Percentiles rank a stretch among this genome's conserved stretches.
Conservation (phyloP, 495 filamentous ascomycete species). For the Penicillium argentinense region DNA sequence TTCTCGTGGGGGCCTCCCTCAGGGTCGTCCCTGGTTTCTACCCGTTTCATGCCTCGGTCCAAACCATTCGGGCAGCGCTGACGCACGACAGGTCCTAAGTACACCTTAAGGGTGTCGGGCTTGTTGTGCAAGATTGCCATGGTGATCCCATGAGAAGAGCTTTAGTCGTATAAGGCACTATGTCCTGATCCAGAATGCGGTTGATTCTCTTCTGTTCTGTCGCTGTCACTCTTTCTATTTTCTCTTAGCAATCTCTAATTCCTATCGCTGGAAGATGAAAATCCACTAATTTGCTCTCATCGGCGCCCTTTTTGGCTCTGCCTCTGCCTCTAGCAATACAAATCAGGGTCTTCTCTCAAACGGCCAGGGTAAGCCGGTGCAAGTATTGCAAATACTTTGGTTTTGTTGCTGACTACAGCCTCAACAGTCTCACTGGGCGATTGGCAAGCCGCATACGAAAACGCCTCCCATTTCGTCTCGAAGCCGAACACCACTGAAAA, state of each 20-base stretch:
- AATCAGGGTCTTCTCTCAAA: background rate
- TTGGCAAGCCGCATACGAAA: constrained; percentile 73
- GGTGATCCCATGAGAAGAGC: too few species aligned
- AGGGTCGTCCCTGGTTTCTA: background rate
- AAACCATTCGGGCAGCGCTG: too few species aligned
- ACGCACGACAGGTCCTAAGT: too few species aligned
- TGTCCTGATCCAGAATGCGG: background rate
- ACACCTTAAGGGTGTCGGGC: too few species aligned
- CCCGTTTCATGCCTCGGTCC: background rate
- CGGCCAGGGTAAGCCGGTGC: background rate
- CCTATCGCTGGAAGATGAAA: background rate
- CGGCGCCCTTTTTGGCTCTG: background rate
- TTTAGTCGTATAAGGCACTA: too few species aligned
- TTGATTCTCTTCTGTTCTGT: background rate
- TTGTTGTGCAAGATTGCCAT: too few species aligned
- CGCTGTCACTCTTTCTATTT: background rate
- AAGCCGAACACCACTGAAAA: constrained; percentile 80
- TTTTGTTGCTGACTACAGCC: background rate
- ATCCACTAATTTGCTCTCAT: background rate
- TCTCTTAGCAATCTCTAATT: background rate
- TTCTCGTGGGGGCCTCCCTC: background rate
- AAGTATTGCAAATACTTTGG: background rate
- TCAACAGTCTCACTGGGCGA: constrained; percentile 35
- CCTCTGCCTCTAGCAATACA: background rate
- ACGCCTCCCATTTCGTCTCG: constrained; percentile 70